Percentiles rank a stretch among this genome's conserved stretches.
Evolutionary conservation across 139 green algal species (phyloP).

Genomic region (Chlamydomonas sp.): DNA sequence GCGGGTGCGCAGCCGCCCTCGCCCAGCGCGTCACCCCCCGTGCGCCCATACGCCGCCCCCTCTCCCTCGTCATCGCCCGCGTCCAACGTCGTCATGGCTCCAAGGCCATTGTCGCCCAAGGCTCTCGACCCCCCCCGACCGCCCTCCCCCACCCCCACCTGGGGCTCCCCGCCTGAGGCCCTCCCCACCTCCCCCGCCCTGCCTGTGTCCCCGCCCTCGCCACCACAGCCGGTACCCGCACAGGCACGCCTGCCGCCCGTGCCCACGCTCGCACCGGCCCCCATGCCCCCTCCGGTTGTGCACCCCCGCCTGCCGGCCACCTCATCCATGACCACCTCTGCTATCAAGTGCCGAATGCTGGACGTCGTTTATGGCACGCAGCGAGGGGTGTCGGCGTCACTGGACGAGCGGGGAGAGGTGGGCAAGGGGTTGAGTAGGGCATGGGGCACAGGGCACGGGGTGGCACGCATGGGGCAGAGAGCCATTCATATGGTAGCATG

Average conservation of each 20-base stretch:
- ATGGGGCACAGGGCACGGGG: too few species aligned
- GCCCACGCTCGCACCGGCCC: neutral
- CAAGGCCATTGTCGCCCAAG: neutral
- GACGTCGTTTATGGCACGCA: conserved; percentile 52
- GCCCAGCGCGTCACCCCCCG: neutral
- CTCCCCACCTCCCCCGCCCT: neutral
- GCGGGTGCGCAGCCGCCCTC: neutral
- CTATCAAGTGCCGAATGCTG: conserved; percentile 34
- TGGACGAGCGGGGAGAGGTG: too few species aligned
- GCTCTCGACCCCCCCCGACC: neutral
- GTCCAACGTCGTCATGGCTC: neutral
- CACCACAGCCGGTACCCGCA: neutral
- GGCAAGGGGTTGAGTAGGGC: too few species aligned
- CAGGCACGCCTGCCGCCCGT: neutral
- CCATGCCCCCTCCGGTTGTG: neutral
- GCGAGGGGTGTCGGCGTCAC: conserved; percentile 36
- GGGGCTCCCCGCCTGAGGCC: neutral
- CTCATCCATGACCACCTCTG: neutral
- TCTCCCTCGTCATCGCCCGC: neutral
- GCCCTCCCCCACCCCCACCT: neutral
- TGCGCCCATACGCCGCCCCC: neutral
- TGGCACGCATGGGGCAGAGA: neutral
- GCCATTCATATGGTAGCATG: too few species aligned
- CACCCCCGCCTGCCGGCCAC: neutral
- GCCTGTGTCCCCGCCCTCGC: neutral